Evolutionary conservation across 2,329 filamentous ascomycete genomes (phyloP).

Genomic region (Ceratocystis smalleyi): DNA sequence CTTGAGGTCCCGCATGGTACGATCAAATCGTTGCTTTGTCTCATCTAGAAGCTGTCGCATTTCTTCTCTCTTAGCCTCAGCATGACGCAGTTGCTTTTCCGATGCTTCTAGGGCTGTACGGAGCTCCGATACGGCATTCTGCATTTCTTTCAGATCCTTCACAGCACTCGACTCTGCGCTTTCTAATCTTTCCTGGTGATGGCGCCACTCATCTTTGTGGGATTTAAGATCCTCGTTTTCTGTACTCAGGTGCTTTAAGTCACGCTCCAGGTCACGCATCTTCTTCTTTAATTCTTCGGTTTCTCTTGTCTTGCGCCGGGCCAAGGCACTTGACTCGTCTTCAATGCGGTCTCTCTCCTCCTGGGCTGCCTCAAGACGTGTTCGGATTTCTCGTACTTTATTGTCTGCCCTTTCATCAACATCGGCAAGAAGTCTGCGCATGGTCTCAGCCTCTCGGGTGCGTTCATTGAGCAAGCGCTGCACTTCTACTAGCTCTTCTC

Average conservation of each 20-base stretch:
- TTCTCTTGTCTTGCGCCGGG: conserved; percentile 63
- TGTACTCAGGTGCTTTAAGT: conserved; percentile 51
- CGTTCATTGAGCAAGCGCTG: conserved; percentile 76
- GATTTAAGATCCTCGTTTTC: conserved; percentile 67
- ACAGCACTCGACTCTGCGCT: conserved; percentile 49
- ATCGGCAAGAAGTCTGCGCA: conserved; percentile 76
- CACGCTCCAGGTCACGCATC: conserved; percentile 66
- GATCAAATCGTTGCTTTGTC: conserved; percentile 59
- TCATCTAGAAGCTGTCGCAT: conserved; percentile 65
- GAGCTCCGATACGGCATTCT: conserved; percentile 60
- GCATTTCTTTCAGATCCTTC: conserved; percentile 61
- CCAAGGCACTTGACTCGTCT: conserved; percentile 69
- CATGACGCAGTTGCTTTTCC: conserved; percentile 67
- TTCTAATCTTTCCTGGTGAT: conserved; percentile 62
- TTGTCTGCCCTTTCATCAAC: conserved; percentile 69
- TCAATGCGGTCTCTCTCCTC: conserved; percentile 88
- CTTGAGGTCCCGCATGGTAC: conserved; percentile 53
- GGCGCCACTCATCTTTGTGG: conserved; percentile 58
- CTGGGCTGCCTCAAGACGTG: conserved; percentile 74
- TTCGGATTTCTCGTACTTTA: conserved; percentile 75
- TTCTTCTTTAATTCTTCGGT: conserved; percentile 70
- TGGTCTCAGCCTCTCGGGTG: conserved; percentile 83
- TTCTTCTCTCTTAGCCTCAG: conserved; percentile 68
- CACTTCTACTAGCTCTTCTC: conserved; percentile 82
- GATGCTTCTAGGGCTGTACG: conserved; percentile 71